phyloP scores from a whole-genome alignment of 1,139 yeast genomes.

The Taphrina pruni region DNA sequence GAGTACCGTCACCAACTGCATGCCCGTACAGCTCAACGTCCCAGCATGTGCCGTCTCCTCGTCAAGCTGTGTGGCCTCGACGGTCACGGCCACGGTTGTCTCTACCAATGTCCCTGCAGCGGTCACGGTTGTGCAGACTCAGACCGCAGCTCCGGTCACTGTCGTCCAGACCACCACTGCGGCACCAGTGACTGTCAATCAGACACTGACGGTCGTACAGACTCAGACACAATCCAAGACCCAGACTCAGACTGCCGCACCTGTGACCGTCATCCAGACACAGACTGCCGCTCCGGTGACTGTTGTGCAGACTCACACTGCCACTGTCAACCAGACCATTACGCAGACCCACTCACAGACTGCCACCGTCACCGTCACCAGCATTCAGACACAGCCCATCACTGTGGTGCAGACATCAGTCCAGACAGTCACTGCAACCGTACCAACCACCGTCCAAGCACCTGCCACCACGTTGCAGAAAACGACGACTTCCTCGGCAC shows the following conservation, averaged over 20 bases:
- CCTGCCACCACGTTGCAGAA: constrained; percentile 2
- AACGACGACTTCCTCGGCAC: constrained; percentile 15
- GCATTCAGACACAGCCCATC: constrained; percentile 11
- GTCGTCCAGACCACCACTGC: constrained; percentile 9
- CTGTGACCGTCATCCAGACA: constrained; percentile 14
- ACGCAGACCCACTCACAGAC: constrained; percentile 9
- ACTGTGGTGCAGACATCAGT: constrained; percentile 15
- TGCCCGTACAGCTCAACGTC: constrained; percentile 14
- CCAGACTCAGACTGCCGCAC: constrained; percentile 11
- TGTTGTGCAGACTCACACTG: constrained; percentile 10
- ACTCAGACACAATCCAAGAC: constrained; percentile 60
- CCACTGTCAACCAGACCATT: constrained; percentile 9
- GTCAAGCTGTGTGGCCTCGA: constrained; percentile 28
- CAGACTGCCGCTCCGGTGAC: constrained; percentile 15
- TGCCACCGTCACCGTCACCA: constrained; percentile 17
- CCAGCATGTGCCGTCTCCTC: constrained; percentile 11
- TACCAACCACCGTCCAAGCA: background rate
- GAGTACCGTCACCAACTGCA: constrained; percentile 28
- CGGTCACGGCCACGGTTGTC: constrained; percentile 35
- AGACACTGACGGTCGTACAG: constrained; percentile 51
- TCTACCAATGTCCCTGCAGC: constrained; percentile 58
- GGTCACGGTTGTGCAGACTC: constrained; percentile 44
- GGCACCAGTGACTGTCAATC: background rate
- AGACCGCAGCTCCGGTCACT: constrained; percentile 5
- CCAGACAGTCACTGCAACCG: background rate